phyloP scores from a whole-genome alignment of 2,329 filamentous ascomycete genomes.

The Aureobasidium musti region DNA sequence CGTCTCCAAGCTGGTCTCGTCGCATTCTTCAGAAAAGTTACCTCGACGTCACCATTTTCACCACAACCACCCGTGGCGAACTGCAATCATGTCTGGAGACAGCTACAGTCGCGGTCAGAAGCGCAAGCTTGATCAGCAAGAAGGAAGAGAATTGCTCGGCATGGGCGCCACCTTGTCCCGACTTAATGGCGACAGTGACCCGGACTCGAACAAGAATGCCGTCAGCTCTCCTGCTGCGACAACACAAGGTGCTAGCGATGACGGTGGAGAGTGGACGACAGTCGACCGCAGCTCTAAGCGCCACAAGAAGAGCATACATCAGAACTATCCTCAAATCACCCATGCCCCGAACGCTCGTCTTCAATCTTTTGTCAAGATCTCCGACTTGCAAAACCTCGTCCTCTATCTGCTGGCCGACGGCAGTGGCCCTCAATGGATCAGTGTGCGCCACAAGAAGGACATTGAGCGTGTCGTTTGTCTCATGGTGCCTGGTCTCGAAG shows the following conservation, averaged over 20 bases:
- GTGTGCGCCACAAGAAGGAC: constrained; percentile 57
- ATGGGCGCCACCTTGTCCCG: constrained; percentile 17
- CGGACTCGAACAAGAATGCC: not conserved
- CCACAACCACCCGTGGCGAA: not conserved
- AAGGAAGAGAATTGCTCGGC: constrained; percentile 19
- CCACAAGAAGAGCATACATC: constrained; percentile 42
- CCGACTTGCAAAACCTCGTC: constrained; percentile 59
- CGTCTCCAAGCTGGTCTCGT: not conserved
- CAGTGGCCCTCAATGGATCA: constrained; percentile 63
- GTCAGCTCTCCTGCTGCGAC: not conserved
- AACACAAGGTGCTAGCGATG: not conserved
- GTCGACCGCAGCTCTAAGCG: constrained; percentile 36
- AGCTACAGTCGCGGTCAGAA: constrained; percentile 25
- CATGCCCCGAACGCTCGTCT: constrained; percentile 57
- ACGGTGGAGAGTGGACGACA: constrained; percentile 36
- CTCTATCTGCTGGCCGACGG: constrained; percentile 65
- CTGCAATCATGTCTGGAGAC: constrained; percentile 22
- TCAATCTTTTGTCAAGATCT: constrained; percentile 58
- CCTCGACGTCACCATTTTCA: not conserved
- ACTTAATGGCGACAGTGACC: constrained; percentile 26
- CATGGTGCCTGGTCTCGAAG: constrained; percentile 89
- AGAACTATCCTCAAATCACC: constrained; percentile 56
- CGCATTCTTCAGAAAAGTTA: not conserved
- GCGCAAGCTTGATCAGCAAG: constrained; percentile 26
- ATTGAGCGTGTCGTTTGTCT: constrained; percentile 78